Evolutionary conservation across 371 early-diverging fungal genomes (phyloP).

Genomic region (Apophysomyces trapeziformis): DNA sequence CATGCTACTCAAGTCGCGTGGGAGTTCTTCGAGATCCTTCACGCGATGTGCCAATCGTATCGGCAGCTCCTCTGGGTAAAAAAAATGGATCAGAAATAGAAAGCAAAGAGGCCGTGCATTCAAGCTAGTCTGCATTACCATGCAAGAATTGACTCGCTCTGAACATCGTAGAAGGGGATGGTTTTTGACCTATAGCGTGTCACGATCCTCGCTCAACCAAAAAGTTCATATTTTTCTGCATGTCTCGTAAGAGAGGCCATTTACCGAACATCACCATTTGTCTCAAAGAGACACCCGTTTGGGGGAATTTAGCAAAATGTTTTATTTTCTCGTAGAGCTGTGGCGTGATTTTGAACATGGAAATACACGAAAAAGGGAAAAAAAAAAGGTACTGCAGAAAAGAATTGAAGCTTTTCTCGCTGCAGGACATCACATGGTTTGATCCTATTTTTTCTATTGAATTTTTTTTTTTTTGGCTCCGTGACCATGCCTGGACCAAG

Average conservation of each 20-base stretch:
- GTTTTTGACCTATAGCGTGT: constrained; percentile 64
- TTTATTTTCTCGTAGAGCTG: constrained; percentile 70
- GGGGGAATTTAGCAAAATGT: constrained; percentile 80
- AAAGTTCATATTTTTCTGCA: background rate
- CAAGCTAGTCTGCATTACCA: constrained; percentile 29
- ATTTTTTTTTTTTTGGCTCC: too few relatives aligned
- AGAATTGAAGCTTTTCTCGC: background rate
- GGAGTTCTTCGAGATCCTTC: constrained; percentile 92
- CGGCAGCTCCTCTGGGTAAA: constrained; percentile 81
- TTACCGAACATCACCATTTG: constrained; percentile 95
- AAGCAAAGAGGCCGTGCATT: background rate
- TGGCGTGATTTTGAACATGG: constrained; percentile 54
- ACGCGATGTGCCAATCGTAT: constrained; percentile 95
- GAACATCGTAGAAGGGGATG: constrained; percentile 79
- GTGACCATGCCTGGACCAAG: too few relatives aligned
- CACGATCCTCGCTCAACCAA: background rate
- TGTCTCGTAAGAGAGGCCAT: constrained; percentile 8
- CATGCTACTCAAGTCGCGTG: constrained; percentile 87
- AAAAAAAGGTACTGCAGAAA: constrained; percentile 3
- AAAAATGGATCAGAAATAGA: background rate
- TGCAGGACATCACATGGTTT: constrained; percentile 4
- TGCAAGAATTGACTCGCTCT: constrained; percentile 88
- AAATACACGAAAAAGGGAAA: background rate
- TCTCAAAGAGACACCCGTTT: constrained; percentile 88
- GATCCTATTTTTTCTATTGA: too few relatives aligned